A percentile compares a stretch with the other conserved stretches of the same genome.
Conservation (phyloP, 441 rosid species). For the Eruca vesicaria region DNA sequence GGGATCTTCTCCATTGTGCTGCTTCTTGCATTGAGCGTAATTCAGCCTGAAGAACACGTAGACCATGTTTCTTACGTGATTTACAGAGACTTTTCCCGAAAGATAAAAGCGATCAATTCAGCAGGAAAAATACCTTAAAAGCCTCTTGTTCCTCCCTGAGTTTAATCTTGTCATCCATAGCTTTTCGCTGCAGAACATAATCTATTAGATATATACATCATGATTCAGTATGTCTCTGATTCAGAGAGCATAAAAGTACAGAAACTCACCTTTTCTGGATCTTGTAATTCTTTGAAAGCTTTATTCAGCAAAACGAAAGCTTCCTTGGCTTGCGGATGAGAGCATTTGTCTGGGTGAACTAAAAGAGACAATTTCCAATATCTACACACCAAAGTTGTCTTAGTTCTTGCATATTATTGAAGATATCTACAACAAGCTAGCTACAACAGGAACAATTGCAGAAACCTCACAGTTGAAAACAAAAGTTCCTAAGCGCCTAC, state of each 20-base stretch:
- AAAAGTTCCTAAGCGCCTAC: background rate
- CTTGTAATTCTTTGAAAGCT: conserved; percentile 88
- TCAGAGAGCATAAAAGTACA: conserved; percentile 6
- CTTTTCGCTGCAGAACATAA: conserved; percentile 59
- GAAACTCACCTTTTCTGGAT: conserved; percentile 70
- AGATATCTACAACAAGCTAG: background rate
- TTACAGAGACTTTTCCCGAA: conserved; percentile 5
- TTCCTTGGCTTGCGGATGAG: conserved; percentile 92
- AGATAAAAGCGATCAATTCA: background rate
- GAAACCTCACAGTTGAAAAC: background rate
- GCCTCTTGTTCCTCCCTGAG: conserved; percentile 81
- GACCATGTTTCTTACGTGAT: background rate
- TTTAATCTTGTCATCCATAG: conserved; percentile 87
- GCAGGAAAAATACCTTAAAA: conserved; percentile 64
- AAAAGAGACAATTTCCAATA: conserved; percentile 95
- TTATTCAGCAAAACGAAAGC: conserved; percentile 82
- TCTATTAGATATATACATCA: conserved; percentile 9
- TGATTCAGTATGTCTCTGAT: background rate
- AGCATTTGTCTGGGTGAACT: conserved; percentile 95
- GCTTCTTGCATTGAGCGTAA: conserved; percentile 89
- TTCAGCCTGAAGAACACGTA: conserved; percentile 54
- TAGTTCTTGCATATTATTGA: background rate
- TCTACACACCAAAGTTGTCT: conserved; percentile 38
- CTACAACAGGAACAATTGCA: background rate
- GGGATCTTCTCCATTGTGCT: conserved; percentile 92